Evolutionary conservation across 495 filamentous ascomycete species (phyloP), one percentile per base, ranked within the genome.

Genomic region (Lepraria neglecta): DNA sequence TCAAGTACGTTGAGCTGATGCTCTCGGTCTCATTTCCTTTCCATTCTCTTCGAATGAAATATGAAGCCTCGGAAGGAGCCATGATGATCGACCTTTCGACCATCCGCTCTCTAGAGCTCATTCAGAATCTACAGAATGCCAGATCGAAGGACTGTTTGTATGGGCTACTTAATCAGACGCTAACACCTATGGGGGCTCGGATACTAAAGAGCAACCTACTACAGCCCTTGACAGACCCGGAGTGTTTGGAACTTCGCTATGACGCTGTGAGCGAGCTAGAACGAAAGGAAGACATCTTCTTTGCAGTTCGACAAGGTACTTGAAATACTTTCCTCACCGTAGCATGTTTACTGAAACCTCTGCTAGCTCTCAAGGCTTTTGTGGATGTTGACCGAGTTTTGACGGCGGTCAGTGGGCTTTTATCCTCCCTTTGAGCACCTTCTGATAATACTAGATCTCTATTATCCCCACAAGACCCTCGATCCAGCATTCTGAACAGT

Each of bases 81-180:
- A 96, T 98, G 94, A 88, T 92, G 75, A 91, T 97, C 64, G 94
- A 97, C 70, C 78, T 91, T 1, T 84, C 88, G 12, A 94, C 95
- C 2, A 87, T 95, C 40, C 79, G 83, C 15, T 88, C 88, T 11
- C 77, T 98, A 15, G 94, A 97, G 71, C 77, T 98, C 27, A 87
- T 97, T 9, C 90, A 96, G 70, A 97, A 96, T 65, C 70, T 91
- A 3, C 87, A 87, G 50, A 84, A 84, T 70, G 69, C 79, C 15
- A 89, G 85, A 64, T 95, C 85, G 1, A 89, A 82, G 57, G 83
- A 86, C 54, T 92, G 84, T 66, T 77, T 98, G 6, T 95, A 90
- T 66, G 90, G 91, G 0, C 69, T 97, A 7, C 70, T 97, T 44
- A 94, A 96, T 66, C 81, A 89, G 64, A 95, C 91, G 0, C 71